Conservation (phyloP, 192 early-diverging fungal genomes). For the Coemansia sp. region DNA sequence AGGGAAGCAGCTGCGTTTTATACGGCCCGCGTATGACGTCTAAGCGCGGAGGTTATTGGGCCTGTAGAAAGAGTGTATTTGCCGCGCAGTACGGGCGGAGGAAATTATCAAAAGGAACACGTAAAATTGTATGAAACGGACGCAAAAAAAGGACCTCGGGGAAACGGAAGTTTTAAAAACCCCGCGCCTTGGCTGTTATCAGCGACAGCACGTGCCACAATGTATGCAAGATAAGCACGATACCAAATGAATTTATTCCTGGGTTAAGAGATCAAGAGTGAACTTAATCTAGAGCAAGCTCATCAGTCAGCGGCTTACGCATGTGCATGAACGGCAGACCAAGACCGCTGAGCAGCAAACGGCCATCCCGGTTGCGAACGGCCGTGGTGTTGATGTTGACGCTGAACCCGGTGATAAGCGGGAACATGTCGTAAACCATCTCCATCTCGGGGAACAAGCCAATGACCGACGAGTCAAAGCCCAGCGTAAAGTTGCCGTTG, state of each 20-base stretch:
- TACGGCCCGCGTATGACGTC: not conserved
- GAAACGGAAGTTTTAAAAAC: slow-evolving; percentile 10
- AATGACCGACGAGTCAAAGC: slow-evolving; percentile 79
- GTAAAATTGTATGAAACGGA: not conserved
- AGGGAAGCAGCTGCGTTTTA: slow-evolving; percentile 1
- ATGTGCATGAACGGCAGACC: slow-evolving; percentile 75
- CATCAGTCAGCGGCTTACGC: slow-evolving; percentile 43
- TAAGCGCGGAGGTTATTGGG: slow-evolving; percentile 1
- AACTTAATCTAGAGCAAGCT: slow-evolving; percentile 8
- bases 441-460: slow-evolving; percentile 98
- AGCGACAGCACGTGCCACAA: not conserved
- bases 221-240: not conserved
- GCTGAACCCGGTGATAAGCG: slow-evolving; percentile 83
- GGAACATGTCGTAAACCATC: slow-evolving; percentile 91
- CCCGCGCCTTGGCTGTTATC: slow-evolving; percentile 1
- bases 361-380: slow-evolving; percentile 70
- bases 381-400: slow-evolving; percentile 85
- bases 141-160: slow-evolving; percentile 5
- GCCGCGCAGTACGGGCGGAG: slow-evolving; percentile 6
- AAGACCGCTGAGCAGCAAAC: slow-evolving; percentile 84
- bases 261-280: not conserved
- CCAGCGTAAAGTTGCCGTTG: slow-evolving; percentile 80
- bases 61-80: not conserved
- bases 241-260: no score
- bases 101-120: slow-evolving; percentile 5